Evolutionary conservation across 768 basidiomycete species (phyloP).

Genomic region (Tylopilus vinaceipallidus): DNA sequence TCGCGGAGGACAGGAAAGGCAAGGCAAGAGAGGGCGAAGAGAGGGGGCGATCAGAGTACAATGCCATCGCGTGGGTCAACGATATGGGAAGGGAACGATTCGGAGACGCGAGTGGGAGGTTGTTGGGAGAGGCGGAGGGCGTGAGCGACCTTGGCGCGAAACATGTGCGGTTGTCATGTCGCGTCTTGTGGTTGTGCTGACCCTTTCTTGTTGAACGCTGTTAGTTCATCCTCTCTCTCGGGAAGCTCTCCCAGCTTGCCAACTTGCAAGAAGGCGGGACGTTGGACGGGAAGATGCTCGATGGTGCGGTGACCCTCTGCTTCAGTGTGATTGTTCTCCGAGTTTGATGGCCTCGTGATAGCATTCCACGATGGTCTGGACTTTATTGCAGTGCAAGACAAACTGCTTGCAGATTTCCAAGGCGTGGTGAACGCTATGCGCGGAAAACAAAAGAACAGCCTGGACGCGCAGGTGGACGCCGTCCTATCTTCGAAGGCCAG

Average conservation of each 20-base stretch:
- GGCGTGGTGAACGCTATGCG: conserved; percentile 45
- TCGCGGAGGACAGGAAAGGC: conserved; percentile 35
- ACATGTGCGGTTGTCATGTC: conserved; percentile 55
- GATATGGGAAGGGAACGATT: conserved; percentile 71
- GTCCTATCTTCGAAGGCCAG: conserved; percentile 56
- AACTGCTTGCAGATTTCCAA: conserved; percentile 61
- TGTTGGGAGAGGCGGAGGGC: conserved; percentile 58
- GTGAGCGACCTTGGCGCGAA: conserved; percentile 64
- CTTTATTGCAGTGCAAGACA: conserved; percentile 81
- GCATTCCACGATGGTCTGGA: conserved; percentile 87
- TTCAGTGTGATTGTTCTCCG: not conserved
- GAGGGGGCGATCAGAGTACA: conserved; percentile 45
- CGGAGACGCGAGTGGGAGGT: conserved; percentile 58
- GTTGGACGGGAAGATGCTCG: conserved; percentile 51
- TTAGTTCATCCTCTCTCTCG: conserved; percentile 88
- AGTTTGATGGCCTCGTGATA: conserved; percentile 31
- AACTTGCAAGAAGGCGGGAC: conserved; percentile 45
- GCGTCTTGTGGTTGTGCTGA: conserved; percentile 3
- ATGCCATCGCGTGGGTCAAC: conserved; percentile 81
- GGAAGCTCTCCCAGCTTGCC: conserved; percentile 81
- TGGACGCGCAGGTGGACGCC: conserved; percentile 67
- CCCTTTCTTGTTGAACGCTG: not conserved
- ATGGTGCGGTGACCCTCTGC: conserved; percentile 41
- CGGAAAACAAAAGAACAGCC: conserved; percentile 53
- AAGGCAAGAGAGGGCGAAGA: conserved; percentile 27